Base-by-base conservation (phyloP, 805 yeast genomes). In the Cyberlindnera americana region DNA sequence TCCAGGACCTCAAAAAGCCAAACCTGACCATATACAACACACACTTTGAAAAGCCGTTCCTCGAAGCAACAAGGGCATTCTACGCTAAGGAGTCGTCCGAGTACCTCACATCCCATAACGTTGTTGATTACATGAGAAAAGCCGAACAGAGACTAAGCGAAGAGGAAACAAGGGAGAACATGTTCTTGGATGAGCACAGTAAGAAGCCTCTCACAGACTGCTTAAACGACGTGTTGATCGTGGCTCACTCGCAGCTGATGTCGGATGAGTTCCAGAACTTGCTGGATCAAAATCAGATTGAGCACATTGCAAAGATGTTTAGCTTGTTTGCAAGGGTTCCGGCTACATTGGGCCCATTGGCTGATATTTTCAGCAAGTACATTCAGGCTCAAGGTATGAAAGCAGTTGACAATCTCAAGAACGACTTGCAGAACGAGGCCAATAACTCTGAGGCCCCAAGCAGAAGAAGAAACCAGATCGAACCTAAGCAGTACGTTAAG, bases 41-140 rank as follows among this genome's bases (percentile, higher is more conserved):
- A 41, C 74, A 75, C 52, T 93, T 91, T 56, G 96, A 93, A 61
- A 71, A 66, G 30, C 77, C 79, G 28, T 93, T 88, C 59, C 70
- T 93, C 48, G 78, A 75, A 18, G 81, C 77, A 38, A 83, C 93
- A 2, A 73, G 68, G 41, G 75, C 71, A 27, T 87, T 80, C 58
- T 88, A 86, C 63, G 66, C 69, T 17, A 68, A 68, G 31, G 96
- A 89, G 62, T 79, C 93, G 28, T 64, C 67, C 14, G 71, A 70
- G 30, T 89, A 80, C 58, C 68, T 93, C 44, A 64, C 73, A 3
- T 75, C 77, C 22, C 84, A 89, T 60, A 83, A 88, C 48, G 91
- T 91, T 35, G 91, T 90, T 18, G 95, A 88, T 55, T 93, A 93
- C 65, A 81, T 93, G 76, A 78, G 75, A 45, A 86, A 83, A 60